Conservation (phyloP, 129 eudicot genomes). For the Saposhnikovia divaricata region DNA sequence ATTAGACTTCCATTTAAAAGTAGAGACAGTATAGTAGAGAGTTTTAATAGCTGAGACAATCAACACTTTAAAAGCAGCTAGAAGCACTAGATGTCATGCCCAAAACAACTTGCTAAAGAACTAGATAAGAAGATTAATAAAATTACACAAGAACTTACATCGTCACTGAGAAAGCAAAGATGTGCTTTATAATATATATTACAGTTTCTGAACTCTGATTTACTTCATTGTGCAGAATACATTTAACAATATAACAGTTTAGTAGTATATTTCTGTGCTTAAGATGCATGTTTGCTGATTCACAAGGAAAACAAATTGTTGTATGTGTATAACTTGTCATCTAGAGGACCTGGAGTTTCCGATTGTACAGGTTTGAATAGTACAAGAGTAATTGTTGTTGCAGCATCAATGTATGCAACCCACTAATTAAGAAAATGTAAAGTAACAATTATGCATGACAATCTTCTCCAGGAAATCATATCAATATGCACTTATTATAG, state of each 20-base stretch:
- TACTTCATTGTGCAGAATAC: not conserved
- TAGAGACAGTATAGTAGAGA: not conserved
- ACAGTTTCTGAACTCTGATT: not conserved
- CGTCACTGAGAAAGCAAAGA: not conserved
- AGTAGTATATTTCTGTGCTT: not conserved
- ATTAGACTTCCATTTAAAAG: not conserved
- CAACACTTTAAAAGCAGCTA: not conserved
- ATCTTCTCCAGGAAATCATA: not conserved
- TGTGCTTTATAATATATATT: not conserved
- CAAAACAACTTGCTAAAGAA: not conserved
- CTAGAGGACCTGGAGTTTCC: not conserved
- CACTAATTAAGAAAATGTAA: not conserved
- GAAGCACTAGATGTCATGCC: not conserved
- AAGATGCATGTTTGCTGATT: not conserved
- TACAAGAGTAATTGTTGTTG: not conserved
- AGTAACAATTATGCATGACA: not conserved
- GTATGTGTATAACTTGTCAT: not conserved
- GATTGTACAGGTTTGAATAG: not conserved
- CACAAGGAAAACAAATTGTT: not conserved
- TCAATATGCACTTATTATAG: not conserved
- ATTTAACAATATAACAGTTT: not conserved
- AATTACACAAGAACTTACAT: not conserved
- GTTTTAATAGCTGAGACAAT: not conserved
- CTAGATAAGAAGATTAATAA: not conserved
- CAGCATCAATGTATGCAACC: not conserved